Base-by-base conservation (phyloP, 345 rosid genomes). In the Euphorbia peplus region DNA sequence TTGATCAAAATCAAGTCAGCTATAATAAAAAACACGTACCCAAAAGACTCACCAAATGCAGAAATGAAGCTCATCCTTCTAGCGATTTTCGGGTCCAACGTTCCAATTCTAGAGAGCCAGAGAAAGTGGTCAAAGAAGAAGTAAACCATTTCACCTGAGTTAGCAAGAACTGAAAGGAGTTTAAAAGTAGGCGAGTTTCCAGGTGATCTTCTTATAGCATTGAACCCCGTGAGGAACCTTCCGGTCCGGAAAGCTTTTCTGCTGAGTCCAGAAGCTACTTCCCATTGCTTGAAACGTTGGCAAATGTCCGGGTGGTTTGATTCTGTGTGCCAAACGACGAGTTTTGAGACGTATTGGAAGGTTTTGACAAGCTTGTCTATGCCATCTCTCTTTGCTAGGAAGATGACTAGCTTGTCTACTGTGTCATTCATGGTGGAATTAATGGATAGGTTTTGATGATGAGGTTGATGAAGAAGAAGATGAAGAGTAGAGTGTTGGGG, bases 291-390 rank as follows among this genome's bases (percentile, higher is more conserved):
- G 84, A 90, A 87, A 37, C 90, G 79, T 5, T 66, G 80, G 0
- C 95, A 91, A 0, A 83, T 57, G 14, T 79, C 81, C 3, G 97
- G 92, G 29, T 67, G 72, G 3, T 82, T 69, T 68, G 87, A 25
- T 68, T 91, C 93, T 5, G 63, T 77, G 8, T 70, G 93, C 95
- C 96, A 90, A 80, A 85, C 83, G 18, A 82, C 96, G 16, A 95
- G 96, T 86, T 95, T 95, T 32, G 99, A 84, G 10, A 95, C 96
- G 53, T 95, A 95, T 44, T 95, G 99, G 76, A 95, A 95, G 47
- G 99, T 95, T 81, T 95, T 95, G 65, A 95, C 97, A 24, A 95
- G 96, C 83, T 95, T 95, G 84, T 95, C 99, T 62, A 95, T 95
- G 51, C 99, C 99, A 26, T 95, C 99, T 77, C 97, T 74, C 76